A percentile compares a stretch with the other conserved stretches of the same genome.
Evolutionary conservation across 2,329 filamentous ascomycete genomes (phyloP).

Genomic region (Fusarium veterinarium): DNA sequence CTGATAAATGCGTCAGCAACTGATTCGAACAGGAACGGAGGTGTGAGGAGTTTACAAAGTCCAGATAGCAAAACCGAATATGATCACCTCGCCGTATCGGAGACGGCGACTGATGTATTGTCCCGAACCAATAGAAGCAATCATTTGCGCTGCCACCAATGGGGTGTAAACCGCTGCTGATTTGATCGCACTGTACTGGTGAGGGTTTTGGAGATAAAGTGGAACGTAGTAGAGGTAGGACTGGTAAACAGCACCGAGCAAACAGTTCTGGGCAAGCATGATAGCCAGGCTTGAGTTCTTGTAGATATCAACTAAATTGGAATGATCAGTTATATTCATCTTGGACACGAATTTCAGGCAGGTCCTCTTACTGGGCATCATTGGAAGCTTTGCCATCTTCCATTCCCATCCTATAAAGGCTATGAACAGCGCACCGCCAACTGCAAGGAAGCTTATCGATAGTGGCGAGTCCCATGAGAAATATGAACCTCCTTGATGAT

Average conservation of each 20-base stretch:
- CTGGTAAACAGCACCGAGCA: not conserved
- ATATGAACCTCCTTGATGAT: not conserved
- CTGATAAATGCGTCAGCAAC: not conserved
- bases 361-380: not conserved
- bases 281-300: not conserved
- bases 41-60: not conserved
- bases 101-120: slow-evolving; percentile 1
- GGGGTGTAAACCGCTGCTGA: slow-evolving; percentile 3
- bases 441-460: not conserved
- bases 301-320: not conserved
- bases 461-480: slow-evolving; percentile 1
- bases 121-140: not conserved
- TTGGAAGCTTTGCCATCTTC: slow-evolving; percentile 16
- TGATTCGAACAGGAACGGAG: rapidly evolving
- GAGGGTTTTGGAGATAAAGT: not conserved
- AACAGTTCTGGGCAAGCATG: not conserved
- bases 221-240: not conserved
- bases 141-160: not conserved
- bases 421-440: rapidly evolving
- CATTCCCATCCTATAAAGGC: slow-evolving; percentile 3
- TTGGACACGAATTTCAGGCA: not conserved
- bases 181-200: not conserved
- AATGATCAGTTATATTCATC: too few relatives aligned
- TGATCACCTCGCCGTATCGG: not conserved
- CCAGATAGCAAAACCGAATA: not conserved